phyloP scores from a whole-genome alignment of 2,329 filamentous ascomycete genomes.

The Pseudocercospora fijiensis region DNA sequence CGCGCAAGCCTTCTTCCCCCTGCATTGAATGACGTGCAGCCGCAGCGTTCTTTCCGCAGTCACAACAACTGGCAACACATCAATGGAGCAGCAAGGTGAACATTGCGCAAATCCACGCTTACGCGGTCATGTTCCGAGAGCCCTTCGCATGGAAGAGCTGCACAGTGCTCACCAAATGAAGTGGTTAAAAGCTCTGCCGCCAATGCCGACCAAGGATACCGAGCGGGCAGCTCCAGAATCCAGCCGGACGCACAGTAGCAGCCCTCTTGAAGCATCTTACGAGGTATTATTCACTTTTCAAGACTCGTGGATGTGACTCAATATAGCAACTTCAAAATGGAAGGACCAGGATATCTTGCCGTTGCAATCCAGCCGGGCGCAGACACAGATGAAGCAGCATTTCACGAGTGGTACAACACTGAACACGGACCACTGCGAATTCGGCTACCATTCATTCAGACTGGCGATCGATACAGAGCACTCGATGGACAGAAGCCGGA shows the following conservation, averaged over 20 bases:
- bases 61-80: neutral
- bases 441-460: constrained; percentile 69
- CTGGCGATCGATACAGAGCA: constrained; percentile 76
- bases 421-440: constrained; percentile 83
- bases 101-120: neutral
- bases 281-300: neutral
- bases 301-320: neutral
- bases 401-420: constrained; percentile 94
- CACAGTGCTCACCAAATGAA: neutral
- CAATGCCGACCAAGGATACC: constrained; percentile 5
- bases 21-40: neutral
- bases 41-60: neutral
- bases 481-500: constrained; percentile 62
- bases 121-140: neutral
- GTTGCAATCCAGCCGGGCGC: constrained; percentile 81
- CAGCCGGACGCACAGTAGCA: neutral
- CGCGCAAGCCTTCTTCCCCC: neutral
- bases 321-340: constrained; percentile 32
- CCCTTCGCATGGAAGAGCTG: neutral
- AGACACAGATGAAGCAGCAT: constrained; percentile 64
- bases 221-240: neutral
- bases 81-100: neutral
- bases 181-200: constrained; percentile 3
- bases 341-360: constrained; percentile 67
- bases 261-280: neutral